Percentiles rank a stretch among this genome's conserved stretches.
Evolutionary conservation across 257 asterid genomes (phyloP).

Genomic region (Voacanga thouarsii): DNA sequence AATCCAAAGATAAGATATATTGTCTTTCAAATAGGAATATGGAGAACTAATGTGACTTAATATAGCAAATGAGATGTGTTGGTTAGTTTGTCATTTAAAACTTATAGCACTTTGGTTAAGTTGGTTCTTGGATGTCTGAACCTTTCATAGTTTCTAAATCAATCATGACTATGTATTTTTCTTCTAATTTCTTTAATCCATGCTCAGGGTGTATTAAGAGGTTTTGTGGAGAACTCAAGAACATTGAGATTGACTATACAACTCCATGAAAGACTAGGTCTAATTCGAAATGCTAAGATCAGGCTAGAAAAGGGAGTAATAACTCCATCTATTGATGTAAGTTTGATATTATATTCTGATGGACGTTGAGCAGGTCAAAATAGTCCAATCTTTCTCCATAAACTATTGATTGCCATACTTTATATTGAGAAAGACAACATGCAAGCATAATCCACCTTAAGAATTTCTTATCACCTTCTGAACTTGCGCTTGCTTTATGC

Average conservation of each 20-base stretch:
- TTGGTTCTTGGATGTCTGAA: background rate
- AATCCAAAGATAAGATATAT: background rate
- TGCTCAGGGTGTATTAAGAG: conserved; percentile 83
- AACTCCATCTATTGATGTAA: conserved; percentile 73
- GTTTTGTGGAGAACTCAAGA: conserved; percentile 80
- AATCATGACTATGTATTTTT: background rate
- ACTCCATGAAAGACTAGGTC: conserved; percentile 74
- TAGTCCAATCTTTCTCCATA: background rate
- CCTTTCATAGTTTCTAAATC: background rate
- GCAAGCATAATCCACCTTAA: background rate
- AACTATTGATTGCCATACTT: background rate
- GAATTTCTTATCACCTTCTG: conserved; percentile 3
- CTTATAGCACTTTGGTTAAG: too few relatives aligned
- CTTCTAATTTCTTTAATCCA: background rate
- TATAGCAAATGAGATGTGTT: background rate
- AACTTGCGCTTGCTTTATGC: conserved; percentile 22
- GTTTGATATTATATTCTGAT: too few relatives aligned
- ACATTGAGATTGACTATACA: conserved; percentile 79
- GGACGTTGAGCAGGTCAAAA: conserved; percentile 1
- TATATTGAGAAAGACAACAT: background rate
- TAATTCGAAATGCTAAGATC: conserved; percentile 80
- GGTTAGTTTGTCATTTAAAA: background rate
- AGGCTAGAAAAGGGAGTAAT: conserved; percentile 76
- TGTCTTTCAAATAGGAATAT: background rate
- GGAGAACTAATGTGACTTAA: background rate